Percentiles rank a stretch among this genome's conserved stretches.
Evolutionary conservation across 2,329 filamentous ascomycete species (phyloP).

Genomic region (Alternaria novae-zelandiae): DNA sequence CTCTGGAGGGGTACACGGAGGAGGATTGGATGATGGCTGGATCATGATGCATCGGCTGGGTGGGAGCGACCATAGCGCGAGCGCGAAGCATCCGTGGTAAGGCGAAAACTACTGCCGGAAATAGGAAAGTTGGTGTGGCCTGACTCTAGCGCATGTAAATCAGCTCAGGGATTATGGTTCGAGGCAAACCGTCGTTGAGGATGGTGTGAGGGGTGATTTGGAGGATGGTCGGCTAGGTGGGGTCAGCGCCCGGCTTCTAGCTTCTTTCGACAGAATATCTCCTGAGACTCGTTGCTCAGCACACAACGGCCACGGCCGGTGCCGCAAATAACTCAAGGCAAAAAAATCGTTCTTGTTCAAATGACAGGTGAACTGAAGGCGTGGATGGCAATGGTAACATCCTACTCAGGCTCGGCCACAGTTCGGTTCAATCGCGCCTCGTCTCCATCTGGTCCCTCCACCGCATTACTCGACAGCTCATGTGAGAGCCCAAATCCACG

Average conservation of each 20-base stretch:
- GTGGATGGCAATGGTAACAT: not conserved
- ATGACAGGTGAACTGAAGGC: not conserved
- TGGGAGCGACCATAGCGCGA: slow-evolving; percentile 30
- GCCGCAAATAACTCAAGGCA: not conserved
- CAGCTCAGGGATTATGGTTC: slow-evolving; percentile 15
- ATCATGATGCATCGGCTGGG: slow-evolving; percentile 43
- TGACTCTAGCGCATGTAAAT: slow-evolving; percentile 24
- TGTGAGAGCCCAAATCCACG: slow-evolving; percentile 11
- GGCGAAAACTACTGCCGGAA: slow-evolving; percentile 9
- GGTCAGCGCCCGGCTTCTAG: slow-evolving; percentile 25
- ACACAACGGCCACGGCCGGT: slow-evolving; percentile 8
- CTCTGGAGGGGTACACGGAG: slow-evolving; percentile 29
- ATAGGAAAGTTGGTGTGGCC: slow-evolving; percentile 17
- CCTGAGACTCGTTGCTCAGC: slow-evolving; percentile 28
- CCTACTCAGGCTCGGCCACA: not conserved
- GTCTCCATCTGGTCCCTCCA: slow-evolving; percentile 4
- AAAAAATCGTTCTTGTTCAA: not conserved
- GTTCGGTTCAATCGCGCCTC: slow-evolving; percentile 1
- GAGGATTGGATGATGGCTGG: slow-evolving; percentile 31
- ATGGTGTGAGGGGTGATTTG: slow-evolving; percentile 34
- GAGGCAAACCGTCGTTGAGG: slow-evolving; percentile 4
- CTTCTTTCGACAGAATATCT: slow-evolving; percentile 25
- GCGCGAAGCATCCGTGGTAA: slow-evolving; percentile 8
- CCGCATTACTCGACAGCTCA: slow-evolving; percentile 9
- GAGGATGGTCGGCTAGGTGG: slow-evolving; percentile 15